These are phyloP conservation scores for Selaginella tamariscina DNA, from an alignment of 75 land plant species.

Conservation along the genomic window DNA sequence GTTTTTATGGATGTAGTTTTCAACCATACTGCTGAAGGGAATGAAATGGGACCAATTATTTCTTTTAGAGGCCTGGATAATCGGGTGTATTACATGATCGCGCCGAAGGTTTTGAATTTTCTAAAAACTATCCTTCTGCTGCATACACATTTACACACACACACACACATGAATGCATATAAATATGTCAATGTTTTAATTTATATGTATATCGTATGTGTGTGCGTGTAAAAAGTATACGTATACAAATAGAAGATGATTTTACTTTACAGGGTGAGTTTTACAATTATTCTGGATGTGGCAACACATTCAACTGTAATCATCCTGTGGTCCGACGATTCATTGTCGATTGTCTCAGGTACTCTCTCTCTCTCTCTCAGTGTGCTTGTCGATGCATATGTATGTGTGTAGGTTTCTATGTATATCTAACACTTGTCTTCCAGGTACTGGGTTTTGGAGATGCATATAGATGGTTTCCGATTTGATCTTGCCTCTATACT, in stretches of 20 bases:
- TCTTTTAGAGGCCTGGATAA: constrained; percentile 91
- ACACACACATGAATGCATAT: no score
- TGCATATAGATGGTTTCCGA: constrained; percentile 99
- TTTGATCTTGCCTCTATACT: constrained; percentile 96
- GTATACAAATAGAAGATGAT: background rate
- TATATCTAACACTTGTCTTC: background rate
- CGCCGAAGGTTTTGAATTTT: constrained; percentile 47
- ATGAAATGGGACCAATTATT: constrained; percentile 82
- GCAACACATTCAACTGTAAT: constrained; percentile 94
- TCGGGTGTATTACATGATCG: constrained; percentile 83
- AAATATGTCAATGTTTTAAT: no score
- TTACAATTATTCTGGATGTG: constrained; percentile 97
- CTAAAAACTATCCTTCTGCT: no score
- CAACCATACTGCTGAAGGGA: constrained; percentile 97
- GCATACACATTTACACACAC: no score
- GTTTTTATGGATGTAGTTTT: constrained; percentile 92
- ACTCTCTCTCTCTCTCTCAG: background rate
- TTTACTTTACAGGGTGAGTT: constrained; percentile 66
- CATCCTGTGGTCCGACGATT: constrained; percentile 93
- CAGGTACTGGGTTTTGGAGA: constrained; percentile 98
- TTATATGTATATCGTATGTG: no score
- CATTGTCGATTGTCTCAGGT: constrained; percentile 86
- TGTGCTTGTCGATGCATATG: constrained; percentile 16
- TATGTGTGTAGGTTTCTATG: no score
- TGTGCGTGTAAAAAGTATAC: no score